These are phyloP conservation scores for Chrysosporium queenslandicum DNA, from an alignment of 2,329 filamentous ascomycete genomes.

Conservation along the genomic window DNA sequence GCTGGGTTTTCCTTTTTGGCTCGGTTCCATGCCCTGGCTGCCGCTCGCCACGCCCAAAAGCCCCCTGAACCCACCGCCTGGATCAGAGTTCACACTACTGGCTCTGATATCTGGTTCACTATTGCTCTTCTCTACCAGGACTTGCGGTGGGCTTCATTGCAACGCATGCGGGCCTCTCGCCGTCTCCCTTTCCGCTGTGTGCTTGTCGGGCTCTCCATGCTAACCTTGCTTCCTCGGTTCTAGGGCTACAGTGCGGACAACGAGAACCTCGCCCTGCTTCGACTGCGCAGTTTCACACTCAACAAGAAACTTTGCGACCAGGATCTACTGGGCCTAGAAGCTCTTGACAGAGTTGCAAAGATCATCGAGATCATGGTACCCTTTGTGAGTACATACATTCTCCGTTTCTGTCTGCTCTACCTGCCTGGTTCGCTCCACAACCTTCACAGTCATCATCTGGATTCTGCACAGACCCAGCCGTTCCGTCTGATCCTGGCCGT, in stretches of 20 bases:
- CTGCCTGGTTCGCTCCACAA: constrained; percentile 16
- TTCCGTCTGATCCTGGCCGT: neutral
- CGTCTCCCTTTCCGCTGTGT: neutral
- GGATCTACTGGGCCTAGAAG: constrained; percentile 52
- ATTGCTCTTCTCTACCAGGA: neutral
- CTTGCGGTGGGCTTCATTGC: constrained; percentile 3
- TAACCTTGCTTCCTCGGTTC: constrained; percentile 17
- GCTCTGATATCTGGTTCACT: neutral
- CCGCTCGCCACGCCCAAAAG: neutral
- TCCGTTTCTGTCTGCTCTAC: constrained; percentile 4
- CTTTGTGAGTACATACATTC: constrained; percentile 61
- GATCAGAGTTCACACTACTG: constrained; percentile 14
- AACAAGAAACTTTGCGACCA: constrained; percentile 56
- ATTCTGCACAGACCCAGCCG: constrained; percentile 7
- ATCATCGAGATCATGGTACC: constrained; percentile 60
- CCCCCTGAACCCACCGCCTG: constrained; percentile 6
- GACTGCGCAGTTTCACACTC: constrained; percentile 69
- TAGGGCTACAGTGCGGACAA: constrained; percentile 68
- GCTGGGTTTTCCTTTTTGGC: neutral
- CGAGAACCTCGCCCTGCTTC: constrained; percentile 67
- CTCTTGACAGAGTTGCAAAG: constrained; percentile 54
- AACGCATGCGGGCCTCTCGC: constrained; percentile 6
- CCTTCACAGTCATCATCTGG: constrained; percentile 5
- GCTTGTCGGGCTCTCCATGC: constrained; percentile 17
- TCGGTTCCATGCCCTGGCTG: neutral